These are phyloP conservation scores for Phytopythium boreale DNA, from an alignment of 352 stramenopile genomes.

Conservation along the genomic window DNA sequence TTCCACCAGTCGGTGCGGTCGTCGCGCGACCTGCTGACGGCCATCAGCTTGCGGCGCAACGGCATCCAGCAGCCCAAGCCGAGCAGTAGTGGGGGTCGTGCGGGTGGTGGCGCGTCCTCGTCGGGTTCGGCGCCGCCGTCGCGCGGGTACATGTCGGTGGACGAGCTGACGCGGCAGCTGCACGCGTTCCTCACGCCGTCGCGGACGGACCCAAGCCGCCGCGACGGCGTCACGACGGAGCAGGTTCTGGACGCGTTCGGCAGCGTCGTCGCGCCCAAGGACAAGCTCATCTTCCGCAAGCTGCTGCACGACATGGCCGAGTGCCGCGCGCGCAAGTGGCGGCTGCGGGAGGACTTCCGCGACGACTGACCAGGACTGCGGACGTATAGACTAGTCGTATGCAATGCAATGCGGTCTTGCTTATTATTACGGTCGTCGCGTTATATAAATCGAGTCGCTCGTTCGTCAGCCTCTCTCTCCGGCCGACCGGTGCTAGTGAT, in stretches of 20 bases:
- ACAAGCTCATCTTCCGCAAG: constrained; percentile 87
- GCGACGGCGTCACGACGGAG: constrained; percentile 81
- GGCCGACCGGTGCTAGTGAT: not conserved
- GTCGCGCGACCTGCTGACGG: constrained; percentile 67
- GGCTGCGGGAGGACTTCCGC: constrained; percentile 60
- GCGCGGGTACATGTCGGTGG: constrained; percentile 35
- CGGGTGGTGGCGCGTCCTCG: not conserved
- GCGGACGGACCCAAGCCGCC: constrained; percentile 12
- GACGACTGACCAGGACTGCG: not conserved
- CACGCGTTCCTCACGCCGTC: constrained; percentile 72
- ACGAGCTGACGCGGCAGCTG: constrained; percentile 72
- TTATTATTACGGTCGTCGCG: not conserved
- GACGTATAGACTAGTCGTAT: too few species aligned
- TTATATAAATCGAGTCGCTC: not conserved
- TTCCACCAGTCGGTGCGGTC: constrained; percentile 36
- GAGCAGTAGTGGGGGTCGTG: not conserved
- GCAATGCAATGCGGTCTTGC: not conserved
- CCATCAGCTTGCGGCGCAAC: constrained; percentile 48
- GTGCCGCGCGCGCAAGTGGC: constrained; percentile 67
- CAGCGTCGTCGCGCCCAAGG: constrained; percentile 75
- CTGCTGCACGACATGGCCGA: constrained; percentile 81
- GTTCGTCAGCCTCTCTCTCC: not conserved
- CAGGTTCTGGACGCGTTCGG: constrained; percentile 88
- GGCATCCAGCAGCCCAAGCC: constrained; percentile 17
- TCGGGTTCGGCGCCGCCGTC: not conserved